Conservation (phyloP, 2,329 filamentous ascomycete genomes). For the Xylaria multiplex region DNA sequence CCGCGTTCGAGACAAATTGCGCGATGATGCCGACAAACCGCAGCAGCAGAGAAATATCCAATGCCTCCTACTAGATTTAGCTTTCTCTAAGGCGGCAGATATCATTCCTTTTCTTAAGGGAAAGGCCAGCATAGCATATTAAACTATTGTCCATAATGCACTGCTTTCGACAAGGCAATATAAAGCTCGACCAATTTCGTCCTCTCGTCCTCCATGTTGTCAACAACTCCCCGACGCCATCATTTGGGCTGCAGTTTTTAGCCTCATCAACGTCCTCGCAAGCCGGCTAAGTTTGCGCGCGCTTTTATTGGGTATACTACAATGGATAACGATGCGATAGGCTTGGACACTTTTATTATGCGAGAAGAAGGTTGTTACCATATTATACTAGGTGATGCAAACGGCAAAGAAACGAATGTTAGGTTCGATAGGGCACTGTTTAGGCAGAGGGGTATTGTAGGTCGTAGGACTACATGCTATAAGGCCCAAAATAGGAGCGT, state of each 20-base stretch:
- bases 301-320: slow-evolving; percentile 22
- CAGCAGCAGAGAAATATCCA: too few species aligned
- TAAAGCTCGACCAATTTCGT: slow-evolving; percentile 22
- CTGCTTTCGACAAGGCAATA: slow-evolving; percentile 5
- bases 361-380: not conserved
- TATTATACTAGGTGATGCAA: slow-evolving; percentile 3
- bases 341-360: slow-evolving; percentile 21
- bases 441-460: slow-evolving; percentile 27
- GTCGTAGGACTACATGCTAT: slow-evolving; percentile 31
- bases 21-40: too few species aligned
- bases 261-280: slow-evolving; percentile 10
- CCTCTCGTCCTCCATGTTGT: slow-evolving; percentile 23
- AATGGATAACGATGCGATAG: slow-evolving; percentile 15
- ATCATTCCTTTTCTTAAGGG: too few species aligned
- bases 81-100: too few species aligned
- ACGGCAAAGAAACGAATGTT: slow-evolving; percentile 17
- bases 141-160: slow-evolving; percentile 27
- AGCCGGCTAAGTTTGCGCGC: slow-evolving; percentile 25
- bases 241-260: slow-evolving; percentile 21
- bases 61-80: too few species aligned
- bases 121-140: too few species aligned
- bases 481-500: slow-evolving; percentile 13
- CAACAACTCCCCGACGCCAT: slow-evolving; percentile 9
- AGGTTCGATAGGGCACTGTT: slow-evolving; percentile 13
- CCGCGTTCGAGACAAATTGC: too few species aligned